Evolutionary conservation across 2,329 filamentous ascomycete genomes (phyloP), one percentile per base, ranked within the genome.

Genomic region (Arthrobotrys sphaeroides): DNA sequence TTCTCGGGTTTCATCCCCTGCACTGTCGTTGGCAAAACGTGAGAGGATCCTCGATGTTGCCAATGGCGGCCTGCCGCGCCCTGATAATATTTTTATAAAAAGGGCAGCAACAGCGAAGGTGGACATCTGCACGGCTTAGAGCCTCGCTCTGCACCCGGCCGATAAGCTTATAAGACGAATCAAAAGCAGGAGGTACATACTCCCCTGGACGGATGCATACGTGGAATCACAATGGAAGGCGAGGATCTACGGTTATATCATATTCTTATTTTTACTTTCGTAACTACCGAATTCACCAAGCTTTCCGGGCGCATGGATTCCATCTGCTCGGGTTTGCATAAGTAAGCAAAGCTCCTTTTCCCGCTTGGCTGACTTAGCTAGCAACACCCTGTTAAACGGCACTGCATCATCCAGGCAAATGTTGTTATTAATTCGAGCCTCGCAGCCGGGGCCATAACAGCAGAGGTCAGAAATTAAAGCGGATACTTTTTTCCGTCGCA

Each of bases 261-360:
- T 51, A 49, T 59, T 65, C 68, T 67, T 66, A 66, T 73, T 73
- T 66, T 73, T 64, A 66, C 36, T 69, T 40, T 73, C 51, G 51
- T 73, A 73, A 73, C 69, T 73, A 73, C 69, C 69, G 69, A 73
- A 65, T 31, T 36, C 60, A 66, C 57, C 69, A 73, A 73, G 69
- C 69, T 67, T 73, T 67, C 60, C 43, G 43, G 53, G 43, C 38
- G 42, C 42, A 67, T 57, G 69, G 59, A 73, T 47, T 61, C 69
- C 61, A 31, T 53, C 51, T 66, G 10, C 43, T 73, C 61, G 69
- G 69, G 69, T 73, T 61, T 73, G 69, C 61, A 53, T n/a, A 66
- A 66, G 69, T 73, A 65, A 73, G 69, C 69, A 73, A 66, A 51
- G 33, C 61, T 66, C 69, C 69, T 73, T 73, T 73, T 73, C 53